Evolutionary conservation across 352 stramenopile genomes (phyloP), one percentile per base, ranked within the genome.

Genomic region (Paralagenidium karlingii): DNA sequence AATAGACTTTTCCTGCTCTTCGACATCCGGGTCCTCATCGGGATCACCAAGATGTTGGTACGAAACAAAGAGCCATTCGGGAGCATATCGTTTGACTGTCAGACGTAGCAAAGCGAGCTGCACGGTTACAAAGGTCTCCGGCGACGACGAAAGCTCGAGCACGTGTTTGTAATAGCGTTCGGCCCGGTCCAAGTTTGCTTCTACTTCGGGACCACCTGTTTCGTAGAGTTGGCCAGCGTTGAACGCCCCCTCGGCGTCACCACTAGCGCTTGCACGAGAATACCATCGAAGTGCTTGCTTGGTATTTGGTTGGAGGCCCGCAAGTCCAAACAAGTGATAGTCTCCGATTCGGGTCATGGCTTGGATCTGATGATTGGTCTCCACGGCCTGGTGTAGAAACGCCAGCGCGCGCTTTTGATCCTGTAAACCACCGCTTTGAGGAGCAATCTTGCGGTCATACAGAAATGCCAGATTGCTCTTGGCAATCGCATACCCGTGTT

Each of bases 181-280:
- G 0, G 75, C 71, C 24, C 75, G 58, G 2, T 64, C 51, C 10
- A 71, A 40, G 30, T 83, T 81, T 11, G 53, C 38, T 5, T 45
- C 19, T 11, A 86, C 52, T 11, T 66, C 63, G 18, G 77, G 47
- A 6, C 71, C 71, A 22, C 70, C 63, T n/a, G n/a, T n/a, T 36
- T 89, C 75, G 38, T 83, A 61, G 58, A 89, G 84, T 42, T 74
- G 57, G 3, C 71, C 75, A 12, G 82, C 71, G 45, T 79, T 86
- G 29, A 81, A 89, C 2, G 75, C 75, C 8, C 71, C 75, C 7
- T 53, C 53, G 18, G 53, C 56, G 9, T 75, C 55, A 8, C 69
- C 75, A 29, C 64, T 56, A n/a, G 65, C 61, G 28, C 75, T 86
- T 24, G 69, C 75, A 3, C 69, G 60, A 27, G 58, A 85, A 49